Base-by-base conservation (phyloP, 495 filamentous ascomycete genomes). In the Hypoxylon crocopeplum region DNA sequence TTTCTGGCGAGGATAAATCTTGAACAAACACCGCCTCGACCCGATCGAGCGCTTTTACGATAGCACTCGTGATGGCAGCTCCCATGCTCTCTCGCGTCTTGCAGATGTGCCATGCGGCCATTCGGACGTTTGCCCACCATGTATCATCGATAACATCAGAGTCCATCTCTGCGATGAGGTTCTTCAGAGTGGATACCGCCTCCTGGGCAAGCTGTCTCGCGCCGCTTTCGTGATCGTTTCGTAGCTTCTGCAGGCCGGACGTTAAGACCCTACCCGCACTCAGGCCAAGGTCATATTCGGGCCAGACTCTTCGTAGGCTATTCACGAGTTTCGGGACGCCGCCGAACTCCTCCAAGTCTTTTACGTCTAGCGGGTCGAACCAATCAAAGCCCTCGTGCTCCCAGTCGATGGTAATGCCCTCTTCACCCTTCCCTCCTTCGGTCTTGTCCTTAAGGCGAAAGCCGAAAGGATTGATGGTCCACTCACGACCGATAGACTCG, bases 1-100 rank as follows among this genome's bases (percentile, higher is more conserved):
- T 66, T 12, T 74, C 52, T 2, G 46, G 46, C 8, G 72, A 50
- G 3, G 73, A 39, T 8, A 62, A 2, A 17, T 61, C 51, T 37
- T 55, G 59, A 21, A 62, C 50, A 42, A 71, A 66, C 21, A 64
- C 59, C 12, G 58, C 17, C 19, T 75, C 70, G 10, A 73, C 63
- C 1, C 24, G 42, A 2, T 69, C 53, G 13, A 88, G 70, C 7
- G 77, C 69, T 11, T 69, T 68, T 1, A 86, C 57, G 21, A 86
- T 32, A 0, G 74, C 80, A 24, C 76, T 80, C 42, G 80, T 68
- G 15, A 84, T 87, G 1, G 84, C 80, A 0, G 84, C 76, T 2
- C 80, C 79, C 85, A 88, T 88, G 59, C 82, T 87, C 50, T 83
- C 80, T 12, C 84, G 79, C 48, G 86, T 83, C 49, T 84, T 83